Evolutionary conservation across 2,329 filamentous ascomycete species (phyloP).

Genomic region (Neonectria hederae): DNA sequence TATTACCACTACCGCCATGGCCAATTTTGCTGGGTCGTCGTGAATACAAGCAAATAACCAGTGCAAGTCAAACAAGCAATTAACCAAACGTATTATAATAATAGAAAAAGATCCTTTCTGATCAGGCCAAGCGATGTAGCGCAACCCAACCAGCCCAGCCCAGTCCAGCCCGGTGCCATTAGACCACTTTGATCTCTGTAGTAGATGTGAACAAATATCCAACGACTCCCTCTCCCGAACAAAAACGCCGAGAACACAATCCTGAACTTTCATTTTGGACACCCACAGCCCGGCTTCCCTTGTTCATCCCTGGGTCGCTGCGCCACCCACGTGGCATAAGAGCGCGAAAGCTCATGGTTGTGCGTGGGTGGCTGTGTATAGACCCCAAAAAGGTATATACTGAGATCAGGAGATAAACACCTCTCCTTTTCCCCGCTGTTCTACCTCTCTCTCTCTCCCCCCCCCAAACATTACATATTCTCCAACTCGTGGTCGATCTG

Average conservation of each 20-base stretch:
- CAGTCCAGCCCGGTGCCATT: conserved; percentile 34
- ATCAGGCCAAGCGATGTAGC: conserved; percentile 16
- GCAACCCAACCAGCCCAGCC: conserved; percentile 21
- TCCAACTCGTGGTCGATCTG: conserved; percentile 94
- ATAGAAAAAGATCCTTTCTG: conserved; percentile 10
- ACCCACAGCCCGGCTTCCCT: conserved; percentile 9
- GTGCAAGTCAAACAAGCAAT: background rate
- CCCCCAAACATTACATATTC: conserved; percentile 74
- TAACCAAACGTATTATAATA: conserved; percentile 19
- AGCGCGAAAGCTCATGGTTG: background rate
- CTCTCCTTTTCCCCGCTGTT: conserved; percentile 13
- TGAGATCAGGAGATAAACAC: conserved; percentile 28
- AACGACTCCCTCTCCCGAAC: conserved; percentile 39
- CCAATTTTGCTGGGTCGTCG: conserved; percentile 2
- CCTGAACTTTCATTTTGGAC: conserved; percentile 36
- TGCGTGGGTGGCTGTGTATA: background rate
- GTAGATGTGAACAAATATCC: conserved; percentile 32
- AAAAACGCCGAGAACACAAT: conserved; percentile 33
- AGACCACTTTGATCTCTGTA: conserved; percentile 34
- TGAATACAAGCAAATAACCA: conserved; percentile 9
- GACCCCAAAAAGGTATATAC: conserved; percentile 31
- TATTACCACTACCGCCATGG: conserved; percentile 4
- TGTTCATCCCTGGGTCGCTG: conserved; percentile 2
- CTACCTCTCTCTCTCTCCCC: conserved; percentile 1
- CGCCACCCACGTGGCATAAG: background rate